Evolutionary conservation across 2,329 filamentous ascomycete species (phyloP), one percentile per base, ranked within the genome.

Genomic region (Epichloe brachyelytri): DNA sequence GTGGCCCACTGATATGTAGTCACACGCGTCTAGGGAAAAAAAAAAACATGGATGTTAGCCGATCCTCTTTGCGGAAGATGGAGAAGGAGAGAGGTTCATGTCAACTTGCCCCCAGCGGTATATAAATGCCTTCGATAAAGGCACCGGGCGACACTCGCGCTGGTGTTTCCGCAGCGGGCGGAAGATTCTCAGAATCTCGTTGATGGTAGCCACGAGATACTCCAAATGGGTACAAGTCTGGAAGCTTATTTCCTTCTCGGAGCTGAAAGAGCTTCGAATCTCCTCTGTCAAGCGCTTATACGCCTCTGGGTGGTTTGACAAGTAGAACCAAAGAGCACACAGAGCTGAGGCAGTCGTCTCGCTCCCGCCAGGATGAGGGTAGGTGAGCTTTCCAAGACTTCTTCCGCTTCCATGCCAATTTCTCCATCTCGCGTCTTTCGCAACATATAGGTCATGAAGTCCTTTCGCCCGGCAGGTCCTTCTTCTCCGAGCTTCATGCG

Each of bases 1-100:
- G 70, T 62, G 2, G 71, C 63, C 58, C 65, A 74, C 37, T 76
- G 72, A 43, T 68, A 65, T 1, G 75, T 62, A 0, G 66, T 63
- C 0, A 77, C 64, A 3, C 60, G 56, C 1, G 68, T 74, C 71
- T 74, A 15, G 5, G 6, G 2, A 22, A 22, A 1, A 22, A 7
- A 22, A n/a, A 38, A 15, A 4, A 30, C 19, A 37, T 12, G 48
- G 46, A 11, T 4, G 19, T 38, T 41, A 37, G 45, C 26, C 26
- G 26, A 30, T 30, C 26, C 26, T 10, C 8, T 30, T 10, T 30
- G 26, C 26, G 8, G 26, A 30, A 30, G 8, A 30, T 11, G 26
- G 8, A 10, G 8, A 30, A 30, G 8, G 26, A 11, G 8, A 30
- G n/a, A 10, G 5, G 10, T 19, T 19, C 14, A 14, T 5, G 14